Evolutionary conservation across 202 grass and related monocot species (phyloP).

Genomic region (Digitaria exilis): DNA sequence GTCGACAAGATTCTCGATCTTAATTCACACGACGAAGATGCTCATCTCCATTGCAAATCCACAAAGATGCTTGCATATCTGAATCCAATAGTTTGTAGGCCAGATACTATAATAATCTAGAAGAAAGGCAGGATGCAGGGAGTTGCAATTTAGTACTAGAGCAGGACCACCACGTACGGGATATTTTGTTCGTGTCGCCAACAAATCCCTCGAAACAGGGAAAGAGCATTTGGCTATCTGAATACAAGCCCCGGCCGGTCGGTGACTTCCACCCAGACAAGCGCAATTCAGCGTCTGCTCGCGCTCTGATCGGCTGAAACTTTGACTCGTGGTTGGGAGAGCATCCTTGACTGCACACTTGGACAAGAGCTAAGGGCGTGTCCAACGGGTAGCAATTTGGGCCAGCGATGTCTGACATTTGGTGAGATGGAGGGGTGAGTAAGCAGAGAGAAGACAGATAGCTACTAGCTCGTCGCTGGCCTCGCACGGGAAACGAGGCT

Average conservation of each 20-base stretch:
- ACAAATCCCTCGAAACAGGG: conserved; percentile 5
- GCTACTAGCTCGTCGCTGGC: too few species aligned
- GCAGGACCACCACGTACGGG: background rate
- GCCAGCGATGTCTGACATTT: too few species aligned
- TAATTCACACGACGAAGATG: background rate
- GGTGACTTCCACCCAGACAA: background rate
- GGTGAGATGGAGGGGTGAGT: too few species aligned
- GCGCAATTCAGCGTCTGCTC: background rate
- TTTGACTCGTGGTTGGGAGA: background rate
- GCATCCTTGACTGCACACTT: background rate
- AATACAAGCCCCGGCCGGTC: too few species aligned
- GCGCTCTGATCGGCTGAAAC: background rate
- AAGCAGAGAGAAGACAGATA: too few species aligned
- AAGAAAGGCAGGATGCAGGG: background rate
- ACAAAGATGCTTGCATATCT: background rate
- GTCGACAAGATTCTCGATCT: background rate
- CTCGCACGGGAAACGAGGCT: too few species aligned
- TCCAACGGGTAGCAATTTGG: too few species aligned
- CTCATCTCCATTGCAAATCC: background rate
- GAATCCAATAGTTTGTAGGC: too few species aligned
- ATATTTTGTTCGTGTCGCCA: too few species aligned
- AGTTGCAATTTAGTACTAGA: background rate
- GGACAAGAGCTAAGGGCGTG: background rate
- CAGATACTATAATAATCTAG: background rate
- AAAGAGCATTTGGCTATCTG: too few species aligned